Conservation (phyloP, 2,329 filamentous ascomycete species). For the Neoarthrinium moseri region DNA sequence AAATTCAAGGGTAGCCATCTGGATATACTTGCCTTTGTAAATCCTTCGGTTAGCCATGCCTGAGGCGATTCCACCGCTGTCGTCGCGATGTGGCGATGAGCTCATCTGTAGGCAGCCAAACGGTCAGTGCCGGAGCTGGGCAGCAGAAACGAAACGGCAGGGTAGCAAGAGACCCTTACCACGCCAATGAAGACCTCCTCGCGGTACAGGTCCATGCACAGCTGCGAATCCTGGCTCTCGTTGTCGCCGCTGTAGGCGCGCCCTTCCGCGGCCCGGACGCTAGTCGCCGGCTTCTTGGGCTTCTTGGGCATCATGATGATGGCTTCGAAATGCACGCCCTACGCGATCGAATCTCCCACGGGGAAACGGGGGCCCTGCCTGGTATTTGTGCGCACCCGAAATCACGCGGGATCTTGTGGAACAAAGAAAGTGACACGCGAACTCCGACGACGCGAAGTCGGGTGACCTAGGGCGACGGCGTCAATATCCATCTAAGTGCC, state of each 20-base stretch:
- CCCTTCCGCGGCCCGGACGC: slow-evolving; percentile 13
- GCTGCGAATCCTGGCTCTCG: slow-evolving; percentile 28
- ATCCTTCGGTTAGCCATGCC: too few species aligned
- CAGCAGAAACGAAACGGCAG: too few species aligned
- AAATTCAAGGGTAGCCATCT: neutral
- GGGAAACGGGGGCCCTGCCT: too few species aligned
- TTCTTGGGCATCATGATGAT: neutral
- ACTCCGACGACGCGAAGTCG: neutral
- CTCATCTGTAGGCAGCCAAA: neutral
- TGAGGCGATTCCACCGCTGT: too few species aligned
- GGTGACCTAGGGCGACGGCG: neutral
- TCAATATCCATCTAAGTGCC: too few species aligned
- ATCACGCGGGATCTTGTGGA: too few species aligned
- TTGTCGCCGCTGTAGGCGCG: slow-evolving; percentile 17
- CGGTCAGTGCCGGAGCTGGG: neutral
- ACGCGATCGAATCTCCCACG: too few species aligned
- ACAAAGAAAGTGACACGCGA: neutral
- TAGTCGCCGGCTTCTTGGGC: neutral
- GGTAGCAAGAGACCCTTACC: slow-evolving; percentile 19
- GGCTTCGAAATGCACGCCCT: neutral
- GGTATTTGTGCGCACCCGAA: too few species aligned
- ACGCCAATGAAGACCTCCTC: slow-evolving; percentile 24
- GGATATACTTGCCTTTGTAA: too few species aligned
- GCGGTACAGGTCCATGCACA: slow-evolving; percentile 18
- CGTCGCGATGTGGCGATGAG: neutral